A percentile compares a stretch with the other conserved stretches of the same genome.
Evolutionary conservation across 495 filamentous ascomycete genomes (phyloP).

Genomic region (Talaromyces borbonicus): DNA sequence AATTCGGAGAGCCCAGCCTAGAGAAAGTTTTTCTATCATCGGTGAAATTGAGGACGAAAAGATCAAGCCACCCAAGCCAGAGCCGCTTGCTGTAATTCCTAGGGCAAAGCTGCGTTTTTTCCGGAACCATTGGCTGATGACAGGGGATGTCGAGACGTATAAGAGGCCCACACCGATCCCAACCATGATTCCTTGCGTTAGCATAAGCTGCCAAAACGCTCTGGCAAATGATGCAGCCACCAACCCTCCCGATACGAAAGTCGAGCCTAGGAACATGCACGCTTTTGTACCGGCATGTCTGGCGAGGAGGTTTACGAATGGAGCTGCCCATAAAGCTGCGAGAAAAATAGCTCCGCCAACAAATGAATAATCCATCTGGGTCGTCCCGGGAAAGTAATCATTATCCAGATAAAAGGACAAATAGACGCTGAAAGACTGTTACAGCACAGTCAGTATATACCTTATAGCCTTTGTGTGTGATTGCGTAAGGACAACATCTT

Average conservation of each 20-base stretch:
- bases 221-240: constrained; percentile 52
- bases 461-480: not conserved
- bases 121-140: constrained; percentile 68
- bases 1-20: constrained; percentile 59
- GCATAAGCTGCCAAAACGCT: constrained; percentile 56
- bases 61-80: constrained; percentile 58
- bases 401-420: constrained; percentile 53
- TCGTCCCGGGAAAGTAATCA: constrained; percentile 42
- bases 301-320: constrained; percentile 44
- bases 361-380: constrained; percentile 51
- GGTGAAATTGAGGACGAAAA: constrained; percentile 30
- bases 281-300: constrained; percentile 39
- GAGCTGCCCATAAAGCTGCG: constrained; percentile 47
- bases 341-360: constrained; percentile 59
- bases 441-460: not conserved
- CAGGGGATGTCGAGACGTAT: constrained; percentile 50
- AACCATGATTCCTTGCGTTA: constrained; percentile 63
- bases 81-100: constrained; percentile 53
- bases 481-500: too few species aligned
- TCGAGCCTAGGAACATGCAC: constrained; percentile 44
- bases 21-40: constrained; percentile 41
- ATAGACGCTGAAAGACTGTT: constrained; percentile 53
- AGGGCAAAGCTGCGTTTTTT: constrained; percentile 57
- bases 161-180: constrained; percentile 62
- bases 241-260: constrained; percentile 44